These are phyloP conservation scores for Pyrus betulifolia DNA, from an alignment of 306 rosid species.

Conservation along the genomic window DNA sequence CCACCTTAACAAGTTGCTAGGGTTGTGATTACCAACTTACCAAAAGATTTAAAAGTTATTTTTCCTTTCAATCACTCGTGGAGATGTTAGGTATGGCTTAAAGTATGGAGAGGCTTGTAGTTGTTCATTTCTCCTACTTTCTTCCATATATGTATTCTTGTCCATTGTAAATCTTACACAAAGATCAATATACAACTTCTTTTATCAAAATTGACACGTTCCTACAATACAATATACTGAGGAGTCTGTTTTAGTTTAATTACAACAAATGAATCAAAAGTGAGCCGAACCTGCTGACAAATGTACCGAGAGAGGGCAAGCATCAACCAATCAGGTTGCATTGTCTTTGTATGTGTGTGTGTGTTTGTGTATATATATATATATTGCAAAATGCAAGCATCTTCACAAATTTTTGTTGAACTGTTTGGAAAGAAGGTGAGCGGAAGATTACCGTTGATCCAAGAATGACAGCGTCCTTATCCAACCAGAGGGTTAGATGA, in stretches of 20 bases:
- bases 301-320: neutral
- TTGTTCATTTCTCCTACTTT: too few relatives aligned
- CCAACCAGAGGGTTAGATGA: conserved; percentile 70
- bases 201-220: too few relatives aligned
- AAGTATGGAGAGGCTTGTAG: too few relatives aligned
- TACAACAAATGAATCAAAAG: neutral
- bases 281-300: neutral
- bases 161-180: too few relatives aligned
- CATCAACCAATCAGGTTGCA: neutral
- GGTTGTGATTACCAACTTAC: too few relatives aligned
- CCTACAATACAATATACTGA: neutral
- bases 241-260: neutral
- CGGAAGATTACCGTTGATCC: conserved; percentile 57
- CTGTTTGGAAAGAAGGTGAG: neutral
- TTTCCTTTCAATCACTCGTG: too few relatives aligned
- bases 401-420: neutral
- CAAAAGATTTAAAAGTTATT: too few relatives aligned
- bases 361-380: neutral
- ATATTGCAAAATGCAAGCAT: neutral
- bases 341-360: neutral
- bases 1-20: too few relatives aligned
- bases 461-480: conserved; percentile 58
- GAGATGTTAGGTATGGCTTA: too few relatives aligned
- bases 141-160: too few relatives aligned
- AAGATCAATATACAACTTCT: too few relatives aligned